These are phyloP conservation scores for Aspergillus oerlinghausenensis DNA, from an alignment of 2,329 filamentous ascomycete genomes.

Conservation along the genomic window DNA sequence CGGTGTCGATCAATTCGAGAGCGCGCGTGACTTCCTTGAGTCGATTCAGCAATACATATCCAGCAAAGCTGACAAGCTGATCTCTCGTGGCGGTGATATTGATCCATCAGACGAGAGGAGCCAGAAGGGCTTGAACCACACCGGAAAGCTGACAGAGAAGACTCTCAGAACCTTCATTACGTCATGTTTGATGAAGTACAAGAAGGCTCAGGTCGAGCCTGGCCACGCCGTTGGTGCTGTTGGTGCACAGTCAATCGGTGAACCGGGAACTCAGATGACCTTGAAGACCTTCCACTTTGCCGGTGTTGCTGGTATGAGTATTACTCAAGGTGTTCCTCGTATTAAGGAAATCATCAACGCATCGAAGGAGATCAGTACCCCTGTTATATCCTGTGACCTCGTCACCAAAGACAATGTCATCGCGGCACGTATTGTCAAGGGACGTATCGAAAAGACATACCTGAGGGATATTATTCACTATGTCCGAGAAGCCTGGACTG, in stretches of 20 bases:
- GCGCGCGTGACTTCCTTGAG: conserved; percentile 73
- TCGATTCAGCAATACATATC: conserved; percentile 70
- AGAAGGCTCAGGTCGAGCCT: conserved; percentile 84
- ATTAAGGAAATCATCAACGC: conserved; percentile 99
- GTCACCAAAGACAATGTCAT: conserved; percentile 69
- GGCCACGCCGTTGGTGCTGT: conserved; percentile 95
- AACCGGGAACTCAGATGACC: conserved; percentile 98
- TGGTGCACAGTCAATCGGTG: conserved; percentile 94
- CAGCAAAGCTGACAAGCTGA: conserved; percentile 58
- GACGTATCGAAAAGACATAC: conserved; percentile 90
- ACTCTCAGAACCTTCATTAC: conserved; percentile 73
- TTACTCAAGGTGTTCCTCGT: conserved; percentile 97
- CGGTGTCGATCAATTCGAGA: conserved; percentile 71
- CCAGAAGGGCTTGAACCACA: conserved; percentile 54
- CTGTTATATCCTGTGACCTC: conserved; percentile 83
- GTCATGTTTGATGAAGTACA: conserved; percentile 83
- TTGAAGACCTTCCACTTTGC: conserved; percentile 99
- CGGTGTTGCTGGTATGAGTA: conserved; percentile 98
- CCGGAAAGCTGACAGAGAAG: conserved; percentile 74
- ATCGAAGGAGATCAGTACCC: conserved; percentile 87
- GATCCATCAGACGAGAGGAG: conserved; percentile 26
- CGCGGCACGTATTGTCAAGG: conserved; percentile 86
- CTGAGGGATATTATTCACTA: conserved; percentile 74
- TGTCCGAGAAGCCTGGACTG: conserved; percentile 86
- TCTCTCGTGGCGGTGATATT: conserved; percentile 29